Percentiles rank a stretch among this genome's conserved stretches.
Evolutionary conservation across 192 early-diverging fungal genomes (phyloP).

Genomic region (Coemansia sp.): DNA sequence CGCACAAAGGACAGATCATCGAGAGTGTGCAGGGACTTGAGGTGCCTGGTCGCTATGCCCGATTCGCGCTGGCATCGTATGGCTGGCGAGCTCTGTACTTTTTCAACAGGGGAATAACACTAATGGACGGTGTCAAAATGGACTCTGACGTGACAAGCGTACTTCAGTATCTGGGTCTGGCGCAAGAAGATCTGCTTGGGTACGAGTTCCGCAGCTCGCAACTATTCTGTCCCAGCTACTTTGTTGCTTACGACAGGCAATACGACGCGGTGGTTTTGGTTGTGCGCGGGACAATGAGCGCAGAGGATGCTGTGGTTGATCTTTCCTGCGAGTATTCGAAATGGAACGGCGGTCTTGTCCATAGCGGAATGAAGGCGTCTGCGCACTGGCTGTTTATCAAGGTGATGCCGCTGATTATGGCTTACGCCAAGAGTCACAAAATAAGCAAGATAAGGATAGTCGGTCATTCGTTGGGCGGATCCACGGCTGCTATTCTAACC

Average conservation of each 20-base stretch:
- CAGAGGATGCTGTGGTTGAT: conserved; percentile 73
- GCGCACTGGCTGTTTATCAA: conserved; percentile 72
- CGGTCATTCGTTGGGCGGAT: conserved; percentile 73
- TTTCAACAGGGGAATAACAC: conserved; percentile 67
- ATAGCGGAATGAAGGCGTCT: conserved; percentile 73
- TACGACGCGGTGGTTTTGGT: conserved; percentile 65
- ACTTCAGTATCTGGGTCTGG: conserved; percentile 62
- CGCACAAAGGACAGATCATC: conserved; percentile 32
- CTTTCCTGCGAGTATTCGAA: conserved; percentile 74
- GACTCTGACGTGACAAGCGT: conserved; percentile 68
- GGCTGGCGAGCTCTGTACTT: conserved; percentile 75
- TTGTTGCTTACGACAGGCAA: conserved; percentile 64
- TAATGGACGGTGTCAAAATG: conserved; percentile 65
- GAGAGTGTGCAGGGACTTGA: conserved; percentile 50
- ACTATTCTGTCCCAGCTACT: conserved; percentile 71
- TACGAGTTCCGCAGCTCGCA: conserved; percentile 66
- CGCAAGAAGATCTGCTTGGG: conserved; percentile 63
- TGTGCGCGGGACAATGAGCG: conserved; percentile 73
- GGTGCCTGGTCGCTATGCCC: conserved; percentile 56
- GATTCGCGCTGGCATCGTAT: conserved; percentile 64
- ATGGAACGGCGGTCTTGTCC: conserved; percentile 75
- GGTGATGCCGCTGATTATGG: conserved; percentile 63
- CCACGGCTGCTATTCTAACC: conserved; percentile 68
- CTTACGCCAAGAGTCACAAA: conserved; percentile 57
- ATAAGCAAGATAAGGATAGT: conserved; percentile 63